These are phyloP conservation scores for Irpex sp. DNA, from an alignment of 1,284 basidiomycete genomes.

Conservation along the genomic window DNA sequence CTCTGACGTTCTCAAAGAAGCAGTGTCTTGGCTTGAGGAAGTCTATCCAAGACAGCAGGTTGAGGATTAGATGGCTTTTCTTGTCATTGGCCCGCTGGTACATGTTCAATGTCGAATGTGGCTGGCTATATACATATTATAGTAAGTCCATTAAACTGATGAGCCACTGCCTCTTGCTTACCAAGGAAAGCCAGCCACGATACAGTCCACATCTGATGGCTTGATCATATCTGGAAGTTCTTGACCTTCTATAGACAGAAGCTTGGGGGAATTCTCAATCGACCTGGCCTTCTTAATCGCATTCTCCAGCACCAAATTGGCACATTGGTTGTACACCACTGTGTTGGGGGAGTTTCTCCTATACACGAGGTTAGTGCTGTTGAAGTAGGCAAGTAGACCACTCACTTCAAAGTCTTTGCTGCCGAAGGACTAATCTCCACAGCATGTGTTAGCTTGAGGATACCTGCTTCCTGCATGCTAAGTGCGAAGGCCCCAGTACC, in stretches of 20 bases:
- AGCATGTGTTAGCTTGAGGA: constrained; percentile 56
- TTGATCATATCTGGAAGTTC: constrained; percentile 37
- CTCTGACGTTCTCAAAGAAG: constrained; percentile 72
- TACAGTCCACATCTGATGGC: constrained; percentile 52
- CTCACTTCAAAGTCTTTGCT: constrained; percentile 57
- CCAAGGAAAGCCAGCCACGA: constrained; percentile 75
- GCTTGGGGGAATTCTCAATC: constrained; percentile 33
- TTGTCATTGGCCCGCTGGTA: constrained; percentile 32
- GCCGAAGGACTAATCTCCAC: constrained; percentile 70
- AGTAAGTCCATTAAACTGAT: neutral
- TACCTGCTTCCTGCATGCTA: constrained; percentile 48
- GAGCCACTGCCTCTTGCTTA: constrained; percentile 26
- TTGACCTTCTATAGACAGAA: constrained; percentile 27
- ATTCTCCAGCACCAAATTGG: constrained; percentile 55
- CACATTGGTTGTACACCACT: constrained; percentile 53
- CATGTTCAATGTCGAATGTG: constrained; percentile 37
- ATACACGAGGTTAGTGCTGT: constrained; percentile 5
- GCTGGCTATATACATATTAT: constrained; percentile 26
- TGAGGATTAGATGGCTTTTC: constrained; percentile 49
- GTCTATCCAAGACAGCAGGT: constrained; percentile 63
- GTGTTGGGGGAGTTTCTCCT: constrained; percentile 44
- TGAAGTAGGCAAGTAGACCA: constrained; percentile 5
- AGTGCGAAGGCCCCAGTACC: constrained; percentile 63
- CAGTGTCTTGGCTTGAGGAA: constrained; percentile 55
- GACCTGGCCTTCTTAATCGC: constrained; percentile 39